Base-by-base conservation (phyloP, 2,329 filamentous ascomycete species). In the Davidsoniella australis region DNA sequence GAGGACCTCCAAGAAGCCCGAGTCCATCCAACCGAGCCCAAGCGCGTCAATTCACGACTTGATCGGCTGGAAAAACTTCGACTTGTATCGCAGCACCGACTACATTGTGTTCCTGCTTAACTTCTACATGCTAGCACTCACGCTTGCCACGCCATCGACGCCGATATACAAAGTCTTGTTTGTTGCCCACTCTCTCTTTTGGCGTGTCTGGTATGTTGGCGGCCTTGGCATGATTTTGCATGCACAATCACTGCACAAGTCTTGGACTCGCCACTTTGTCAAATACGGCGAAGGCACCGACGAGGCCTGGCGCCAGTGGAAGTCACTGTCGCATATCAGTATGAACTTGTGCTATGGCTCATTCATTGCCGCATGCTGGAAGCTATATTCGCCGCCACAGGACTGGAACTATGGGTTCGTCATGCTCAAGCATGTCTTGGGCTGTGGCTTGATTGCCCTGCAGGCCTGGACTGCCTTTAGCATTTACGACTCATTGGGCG, bases 301-400 rank as follows among this genome's bases (percentile, higher is more conserved):
- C 54, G 91, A 96, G 64, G 89, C 89, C 3, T 98, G 91, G 91
- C 80, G 82, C 50, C 89, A 98, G 62, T 98, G 91, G 91, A 96
- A 95, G 66, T 86, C 83, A 29, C 78, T 94, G 59, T 95, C 95
- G 59, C 86, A 98, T 61, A 71, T 96, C 56, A 93, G 85, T 64
- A 88, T 89, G 75, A 78, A 79, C 50, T 80, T 95, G 76, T 89
- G 84, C 64, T 89, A 94, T 59, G 73, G 81, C 17, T 89, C 85
- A 51, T 94, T 95, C 63, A 72, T 89, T 53, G 85, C 87, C 16
- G 87, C 88, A 1, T 86, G 85, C 56, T 96, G 86, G 85, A 98
- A 96, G 68, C 85, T 94, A 80, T 98, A 98, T 63, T 75, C 76
- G 6, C 67, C 85, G n/a, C 91, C 91, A 1, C 69, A 73, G 6